phyloP scores from a whole-genome alignment of 805 yeast genomes.

The Yarrowia osloensis region DNA sequence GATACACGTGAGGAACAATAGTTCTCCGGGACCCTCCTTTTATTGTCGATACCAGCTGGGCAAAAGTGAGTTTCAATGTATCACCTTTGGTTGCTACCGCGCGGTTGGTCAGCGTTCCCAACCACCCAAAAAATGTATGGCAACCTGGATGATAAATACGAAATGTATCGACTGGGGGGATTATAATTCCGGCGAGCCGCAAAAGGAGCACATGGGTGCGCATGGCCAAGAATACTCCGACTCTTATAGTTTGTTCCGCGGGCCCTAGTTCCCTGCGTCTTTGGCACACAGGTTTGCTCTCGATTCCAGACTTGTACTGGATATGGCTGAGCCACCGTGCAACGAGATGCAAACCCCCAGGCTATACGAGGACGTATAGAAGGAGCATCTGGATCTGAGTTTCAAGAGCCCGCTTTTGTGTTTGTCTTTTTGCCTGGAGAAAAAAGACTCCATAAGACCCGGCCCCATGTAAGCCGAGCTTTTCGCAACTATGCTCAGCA shows the following conservation, averaged over 20 bases:
- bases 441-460: neutral
- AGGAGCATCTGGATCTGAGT: slow-evolving; percentile 5
- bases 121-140: neutral
- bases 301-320: neutral
- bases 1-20: no score
- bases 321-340: neutral
- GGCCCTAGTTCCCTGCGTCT: neutral
- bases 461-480: slow-evolving; percentile 6
- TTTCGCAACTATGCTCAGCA: neutral
- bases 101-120: neutral
- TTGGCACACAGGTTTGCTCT: neutral
- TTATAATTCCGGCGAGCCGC: no score
- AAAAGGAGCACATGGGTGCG: neutral
- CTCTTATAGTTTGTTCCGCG: no score
- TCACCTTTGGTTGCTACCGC: neutral
- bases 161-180: neutral
- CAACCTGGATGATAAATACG: neutral
- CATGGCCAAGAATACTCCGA: neutral
- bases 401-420: neutral
- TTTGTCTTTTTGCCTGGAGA: neutral
- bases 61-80: neutral
- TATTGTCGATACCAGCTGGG: neutral
- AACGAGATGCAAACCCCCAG: neutral
- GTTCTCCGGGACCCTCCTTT: no score
- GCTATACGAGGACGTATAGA: slow-evolving; percentile 24